Base-by-base conservation (phyloP, 1,139 yeast genomes). In the Geotrichum histeridarum region DNA sequence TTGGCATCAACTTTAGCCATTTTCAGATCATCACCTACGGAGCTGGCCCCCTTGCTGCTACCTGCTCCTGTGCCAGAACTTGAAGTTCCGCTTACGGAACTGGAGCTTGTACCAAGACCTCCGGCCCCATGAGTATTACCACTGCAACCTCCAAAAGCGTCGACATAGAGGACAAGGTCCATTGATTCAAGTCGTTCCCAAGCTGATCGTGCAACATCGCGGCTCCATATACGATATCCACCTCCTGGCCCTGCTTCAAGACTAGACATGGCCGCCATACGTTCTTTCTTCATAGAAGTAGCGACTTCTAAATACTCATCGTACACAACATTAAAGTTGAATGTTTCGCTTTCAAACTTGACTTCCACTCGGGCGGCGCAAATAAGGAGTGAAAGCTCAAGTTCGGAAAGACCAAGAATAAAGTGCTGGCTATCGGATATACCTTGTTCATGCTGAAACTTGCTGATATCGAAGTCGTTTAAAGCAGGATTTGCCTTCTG, bases 251-350 rank as follows among this genome's bases (percentile, higher is more conserved):
- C 57, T 4, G 54, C 27, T 17, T 53, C 55, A 27, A 57, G n/a
- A 8, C 56, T 54, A 22, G 59, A 47, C 37, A 62, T 12, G 74
- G 64, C 63, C 1, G 64, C 63, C 36, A 63, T 71, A 27, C 78
- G 70, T 30, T 76, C 76, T 22, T 72, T 63, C 57, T 81, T 78
- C 57, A 77, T 70, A 0, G 67, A 63, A 56, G 78, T 77, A 46
- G 83, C 75, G 76, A 83, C 76, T 1, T 71, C 73, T n/a, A 69
- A 67, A 67, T 89, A 93, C 67, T 93, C 98, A 42, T 82, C 82
- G 66, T 84, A 86, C 0, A 85, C 86, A 59, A 89, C 73, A 61
- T 85, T 87, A 70, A 90, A 84, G 67, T 89, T 91, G 43, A 72
- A 63, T 4, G 65, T 61, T 5, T 75, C 81, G 14, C 81, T 70